A percentile compares a stretch with the other conserved stretches of the same genome.
Conservation (phyloP, 2,329 filamentous ascomycete species). For the Ilyonectria robusta region DNA sequence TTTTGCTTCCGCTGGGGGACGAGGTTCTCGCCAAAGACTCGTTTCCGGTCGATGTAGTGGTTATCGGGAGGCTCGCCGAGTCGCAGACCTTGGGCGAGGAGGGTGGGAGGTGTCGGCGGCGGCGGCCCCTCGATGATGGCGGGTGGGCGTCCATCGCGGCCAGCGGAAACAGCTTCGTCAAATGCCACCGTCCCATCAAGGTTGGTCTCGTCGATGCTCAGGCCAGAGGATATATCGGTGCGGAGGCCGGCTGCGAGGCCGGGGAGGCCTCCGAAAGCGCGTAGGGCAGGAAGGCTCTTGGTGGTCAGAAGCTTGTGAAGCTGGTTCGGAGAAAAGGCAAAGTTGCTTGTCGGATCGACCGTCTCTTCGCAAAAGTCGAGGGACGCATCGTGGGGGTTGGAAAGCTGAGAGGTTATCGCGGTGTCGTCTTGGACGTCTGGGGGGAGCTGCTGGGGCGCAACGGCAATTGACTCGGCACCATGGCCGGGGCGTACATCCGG, state of each 20-base stretch:
- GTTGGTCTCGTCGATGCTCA: constrained; percentile 64
- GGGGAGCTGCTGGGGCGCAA: constrained; percentile 20
- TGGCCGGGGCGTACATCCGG: constrained; percentile 39
- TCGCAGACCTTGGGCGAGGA: constrained; percentile 48
- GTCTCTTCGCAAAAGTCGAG: constrained; percentile 48
- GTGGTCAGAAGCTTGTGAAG: constrained; percentile 68
- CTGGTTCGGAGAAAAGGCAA: constrained; percentile 68
- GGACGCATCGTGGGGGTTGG: constrained; percentile 22
- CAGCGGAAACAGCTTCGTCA: constrained; percentile 62
- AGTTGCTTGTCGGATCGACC: constrained; percentile 57
- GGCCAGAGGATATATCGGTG: constrained; percentile 62
- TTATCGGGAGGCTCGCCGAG: constrained; percentile 46
- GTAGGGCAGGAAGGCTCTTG: constrained; percentile 63
- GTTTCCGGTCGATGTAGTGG: constrained; percentile 71
- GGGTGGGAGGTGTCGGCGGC: constrained; percentile 37
- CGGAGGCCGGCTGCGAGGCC: constrained; percentile 67
- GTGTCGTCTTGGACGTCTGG: constrained; percentile 15
- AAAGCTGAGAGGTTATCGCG: constrained; percentile 23
- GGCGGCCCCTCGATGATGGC: constrained; percentile 38
- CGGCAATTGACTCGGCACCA: constrained; percentile 34
- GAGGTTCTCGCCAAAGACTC: constrained; percentile 77
- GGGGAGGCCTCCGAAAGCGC: constrained; percentile 66
- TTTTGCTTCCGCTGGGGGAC: constrained; percentile 74
- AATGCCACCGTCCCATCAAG: constrained; percentile 63
- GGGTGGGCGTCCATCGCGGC: constrained; percentile 49